These are phyloP conservation scores for Didymella segeticola DNA, from an alignment of 2,329 filamentous ascomycete species.

Conservation along the genomic window DNA sequence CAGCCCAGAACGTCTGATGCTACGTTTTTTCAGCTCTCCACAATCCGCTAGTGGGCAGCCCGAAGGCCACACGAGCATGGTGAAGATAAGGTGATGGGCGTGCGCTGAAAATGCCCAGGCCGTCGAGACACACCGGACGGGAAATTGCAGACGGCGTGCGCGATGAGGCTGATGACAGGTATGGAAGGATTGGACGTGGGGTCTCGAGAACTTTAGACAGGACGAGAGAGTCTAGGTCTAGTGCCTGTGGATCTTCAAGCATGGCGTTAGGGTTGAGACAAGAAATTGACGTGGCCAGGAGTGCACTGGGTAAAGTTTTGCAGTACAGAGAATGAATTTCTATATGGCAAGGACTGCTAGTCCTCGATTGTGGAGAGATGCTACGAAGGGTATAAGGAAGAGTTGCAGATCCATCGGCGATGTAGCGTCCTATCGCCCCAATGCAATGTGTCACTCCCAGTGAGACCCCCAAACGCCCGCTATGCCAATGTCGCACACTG, in stretches of 20 bases:
- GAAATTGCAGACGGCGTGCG: background rate
- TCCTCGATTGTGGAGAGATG: slow-evolving; percentile 4
- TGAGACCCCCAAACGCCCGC: slow-evolving; percentile 13
- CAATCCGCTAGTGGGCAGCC: background rate
- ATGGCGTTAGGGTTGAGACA: background rate
- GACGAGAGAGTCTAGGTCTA: background rate
- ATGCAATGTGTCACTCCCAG: slow-evolving; percentile 16
- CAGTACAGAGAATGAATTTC: slow-evolving; percentile 3
- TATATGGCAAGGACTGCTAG: slow-evolving; percentile 8
- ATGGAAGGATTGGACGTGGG: background rate
- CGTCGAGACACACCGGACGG: background rate
- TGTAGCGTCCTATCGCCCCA: slow-evolving; percentile 8
- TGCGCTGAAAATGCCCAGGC: background rate
- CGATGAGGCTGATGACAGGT: background rate
- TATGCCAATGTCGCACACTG: slow-evolving; percentile 14
- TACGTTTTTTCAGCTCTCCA: slow-evolving; percentile 15
- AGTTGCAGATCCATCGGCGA: slow-evolving; percentile 12
- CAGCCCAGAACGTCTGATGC: slow-evolving; percentile 10
- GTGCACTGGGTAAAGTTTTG: background rate
- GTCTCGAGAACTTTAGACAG: slow-evolving; percentile 1
- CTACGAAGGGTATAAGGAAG: slow-evolving; percentile 18
- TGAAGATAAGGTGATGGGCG: slow-evolving; percentile 2
- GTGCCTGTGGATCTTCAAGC: background rate
- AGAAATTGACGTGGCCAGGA: slow-evolving; percentile 4
- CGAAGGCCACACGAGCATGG: background rate